A percentile compares a stretch with the other conserved stretches of the same genome.
These are phyloP conservation scores for Clavulina sp. DNA, from an alignment of 768 basidiomycete species.

Conservation along the genomic window DNA sequence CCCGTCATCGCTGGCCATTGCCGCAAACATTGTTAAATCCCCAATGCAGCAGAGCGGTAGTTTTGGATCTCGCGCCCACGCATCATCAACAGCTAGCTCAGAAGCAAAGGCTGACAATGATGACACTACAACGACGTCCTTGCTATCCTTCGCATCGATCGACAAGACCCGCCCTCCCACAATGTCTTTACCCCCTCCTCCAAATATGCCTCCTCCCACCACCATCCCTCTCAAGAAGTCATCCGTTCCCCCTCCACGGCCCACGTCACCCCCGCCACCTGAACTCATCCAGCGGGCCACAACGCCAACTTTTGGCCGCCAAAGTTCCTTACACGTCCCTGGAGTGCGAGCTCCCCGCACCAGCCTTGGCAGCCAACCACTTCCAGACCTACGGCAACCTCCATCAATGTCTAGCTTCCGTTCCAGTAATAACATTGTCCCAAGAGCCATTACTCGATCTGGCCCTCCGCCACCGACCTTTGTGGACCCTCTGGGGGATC, in stretches of 20 bases:
- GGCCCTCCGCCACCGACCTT: conserved; percentile 5
- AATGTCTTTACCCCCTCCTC: conserved; percentile 70
- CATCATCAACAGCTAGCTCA: no score
- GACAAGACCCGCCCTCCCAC: conserved; percentile 75
- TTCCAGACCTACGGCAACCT: conserved; percentile 40
- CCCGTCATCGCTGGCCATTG: no score
- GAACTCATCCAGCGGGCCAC: conserved; percentile 88
- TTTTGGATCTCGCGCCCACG: no score
- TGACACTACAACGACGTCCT: no score
- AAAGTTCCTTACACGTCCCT: conserved; percentile 2
- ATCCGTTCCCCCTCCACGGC: conserved; percentile 57
- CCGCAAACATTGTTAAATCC: no score
- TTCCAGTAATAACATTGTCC: conserved; percentile 45
- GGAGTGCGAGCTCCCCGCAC: conserved; percentile 30
- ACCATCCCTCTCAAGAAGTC: conserved; percentile 36
- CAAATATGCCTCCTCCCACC: conserved; percentile 59
- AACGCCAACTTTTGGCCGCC: conserved; percentile 43
- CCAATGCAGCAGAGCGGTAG: no score
- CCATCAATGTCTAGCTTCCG: conserved; percentile 74
- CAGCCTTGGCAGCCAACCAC: conserved; percentile 59
- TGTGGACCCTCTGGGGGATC: conserved; percentile 6
- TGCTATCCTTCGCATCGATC: conserved; percentile 39
- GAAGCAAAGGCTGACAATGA: no score
- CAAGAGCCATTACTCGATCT: conserved; percentile 27
- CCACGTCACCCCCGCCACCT: conserved; percentile 80